Conservation (phyloP, 805 yeast genomes). For the Yamadazyma paraphyllophila region DNA sequence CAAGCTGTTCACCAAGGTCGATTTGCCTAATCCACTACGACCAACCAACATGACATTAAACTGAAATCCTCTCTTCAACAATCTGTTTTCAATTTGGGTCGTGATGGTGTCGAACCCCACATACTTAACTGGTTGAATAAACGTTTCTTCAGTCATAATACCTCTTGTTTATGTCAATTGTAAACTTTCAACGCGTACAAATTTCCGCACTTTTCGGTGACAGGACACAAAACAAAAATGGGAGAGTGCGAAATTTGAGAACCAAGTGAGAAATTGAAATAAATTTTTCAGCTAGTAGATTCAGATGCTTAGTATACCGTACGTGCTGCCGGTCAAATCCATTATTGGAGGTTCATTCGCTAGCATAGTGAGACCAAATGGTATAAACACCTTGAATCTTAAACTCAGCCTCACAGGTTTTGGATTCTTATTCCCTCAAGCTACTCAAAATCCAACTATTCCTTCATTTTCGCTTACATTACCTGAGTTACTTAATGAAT, state of each 20-base stretch:
- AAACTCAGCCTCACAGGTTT: background rate
- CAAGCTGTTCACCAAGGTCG: conserved; percentile 86
- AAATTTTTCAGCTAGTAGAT: background rate
- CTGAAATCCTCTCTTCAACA: conserved; percentile 90
- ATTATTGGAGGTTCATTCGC: background rate
- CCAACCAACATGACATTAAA: conserved; percentile 94
- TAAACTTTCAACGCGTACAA: conserved; percentile 10
- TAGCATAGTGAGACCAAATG: background rate
- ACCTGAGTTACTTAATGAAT: conserved; percentile 45
- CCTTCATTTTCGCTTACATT: conserved; percentile 3
- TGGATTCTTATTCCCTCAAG: conserved; percentile 7
- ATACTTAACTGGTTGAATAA: conserved; percentile 62
- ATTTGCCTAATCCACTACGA: conserved; percentile 86
- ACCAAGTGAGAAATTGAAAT: background rate
- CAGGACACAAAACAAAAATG: background rate
- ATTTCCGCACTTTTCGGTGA: background rate
- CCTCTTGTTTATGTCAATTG: conserved; percentile 1
- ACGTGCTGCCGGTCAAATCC: background rate
- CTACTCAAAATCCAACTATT: background rate
- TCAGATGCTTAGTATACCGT: background rate
- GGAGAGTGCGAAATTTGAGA: background rate
- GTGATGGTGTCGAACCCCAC: conserved; percentile 98
- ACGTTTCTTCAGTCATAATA: conserved; percentile 7
- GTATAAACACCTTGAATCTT: background rate
- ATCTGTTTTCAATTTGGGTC: conserved; percentile 87